Evolutionary conservation across 1,139 yeast species (phyloP), one percentile per base, ranked within the genome.

Genomic region (Diutina rugosa): DNA sequence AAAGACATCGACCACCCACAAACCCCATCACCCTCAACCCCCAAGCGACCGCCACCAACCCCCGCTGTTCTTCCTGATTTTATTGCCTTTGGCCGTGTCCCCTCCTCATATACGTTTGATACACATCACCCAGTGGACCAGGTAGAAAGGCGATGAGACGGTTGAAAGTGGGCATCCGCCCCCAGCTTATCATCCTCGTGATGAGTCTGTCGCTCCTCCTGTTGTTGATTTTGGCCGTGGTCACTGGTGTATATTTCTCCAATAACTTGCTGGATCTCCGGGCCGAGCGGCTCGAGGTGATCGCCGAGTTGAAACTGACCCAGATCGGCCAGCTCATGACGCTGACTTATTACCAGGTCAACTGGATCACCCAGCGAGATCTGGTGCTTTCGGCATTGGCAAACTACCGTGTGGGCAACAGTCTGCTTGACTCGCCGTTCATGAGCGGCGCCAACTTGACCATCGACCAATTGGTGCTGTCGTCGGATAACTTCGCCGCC

Each of bases 161-260:
- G 21, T 57, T 61, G 54, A 78, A 80, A 58, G 70, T 81, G 56
- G 82, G 84, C 46, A 81, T 81, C 59, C 68, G 83, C 61, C 80
- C 85, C 52, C 97, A 91, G 72, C 82, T 91, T 58, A 85, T 90
- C 59, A 79, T 84, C n/a, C 73, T 90, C 56, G 96, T 90, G 62
- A 77, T 88, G 59, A 73, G 85, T 60, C 88, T 90, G 44, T 87
- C 95, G 29, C 75, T 88, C 49, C 72, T 88, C 56, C 90, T 97
- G 2, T 74, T 91, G 56, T 73, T 87, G 41, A 81, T 89, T 6
- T 71, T 91, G 55, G 93, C 96, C 12, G 73, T 88, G 32, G 89
- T 87, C 9, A 83, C 95, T 1, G 95, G 95, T 55, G 81, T 87
- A 8, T 89, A 87, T 69, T 89, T 87, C 65, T 81, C 90, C 18